A percentile compares a stretch with the other conserved stretches of the same genome.
Evolutionary conservation across 169 alveolate genomes (phyloP).

Genomic region (Eimeria necatrix): DNA sequence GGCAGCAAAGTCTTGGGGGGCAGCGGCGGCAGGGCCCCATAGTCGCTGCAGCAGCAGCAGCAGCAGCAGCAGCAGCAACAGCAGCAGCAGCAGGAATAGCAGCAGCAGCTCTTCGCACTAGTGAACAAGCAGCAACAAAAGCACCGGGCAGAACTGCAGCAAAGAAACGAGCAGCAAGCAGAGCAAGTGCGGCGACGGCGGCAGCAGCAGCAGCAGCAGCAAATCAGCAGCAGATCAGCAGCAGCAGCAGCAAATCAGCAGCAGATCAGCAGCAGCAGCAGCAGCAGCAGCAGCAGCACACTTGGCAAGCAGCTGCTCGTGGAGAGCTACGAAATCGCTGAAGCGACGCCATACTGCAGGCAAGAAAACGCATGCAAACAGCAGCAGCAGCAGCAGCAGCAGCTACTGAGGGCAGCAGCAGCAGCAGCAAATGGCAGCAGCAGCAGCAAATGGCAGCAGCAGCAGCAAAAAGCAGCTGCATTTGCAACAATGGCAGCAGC

Average conservation of each 20-base stretch:
- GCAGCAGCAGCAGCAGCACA: background rate
- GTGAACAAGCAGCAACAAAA: background rate
- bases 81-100: constrained; percentile 15
- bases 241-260: background rate
- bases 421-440: background rate
- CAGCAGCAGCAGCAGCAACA: background rate
- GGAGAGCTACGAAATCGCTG: constrained; percentile 32
- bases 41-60: constrained; percentile 28
- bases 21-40: constrained; percentile 4
- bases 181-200: background rate
- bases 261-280: background rate
- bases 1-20: constrained; percentile 42
- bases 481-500: background rate
- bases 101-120: background rate
- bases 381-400: background rate
- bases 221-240: background rate
- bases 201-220: background rate
- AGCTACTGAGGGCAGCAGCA: background rate
- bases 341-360: constrained; percentile 34
- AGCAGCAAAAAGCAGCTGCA: background rate
- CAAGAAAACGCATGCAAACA: background rate
- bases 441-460: background rate
- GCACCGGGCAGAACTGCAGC: too few species aligned
- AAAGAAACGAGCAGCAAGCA: too few species aligned
- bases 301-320: constrained; percentile 25